phyloP scores from a whole-genome alignment of 306 rosid species.

The Cajanus cajan region DNA sequence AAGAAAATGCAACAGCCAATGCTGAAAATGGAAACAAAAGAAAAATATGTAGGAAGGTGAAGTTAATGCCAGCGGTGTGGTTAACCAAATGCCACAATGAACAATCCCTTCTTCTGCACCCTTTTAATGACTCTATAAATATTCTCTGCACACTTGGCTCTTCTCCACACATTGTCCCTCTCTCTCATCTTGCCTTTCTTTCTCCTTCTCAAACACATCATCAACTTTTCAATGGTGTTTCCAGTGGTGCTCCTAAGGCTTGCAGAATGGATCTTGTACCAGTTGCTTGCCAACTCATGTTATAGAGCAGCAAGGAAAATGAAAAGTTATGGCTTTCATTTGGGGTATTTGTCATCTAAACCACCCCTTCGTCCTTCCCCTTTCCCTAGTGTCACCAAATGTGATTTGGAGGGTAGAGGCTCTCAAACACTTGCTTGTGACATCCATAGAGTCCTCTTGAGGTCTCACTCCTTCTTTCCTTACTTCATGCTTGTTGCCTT shows the following conservation, averaged over 20 bases:
- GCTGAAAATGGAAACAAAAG: background rate
- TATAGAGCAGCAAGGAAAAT: slow-evolving; percentile 70
- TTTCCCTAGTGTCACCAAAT: slow-evolving; percentile 54
- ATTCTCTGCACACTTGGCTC: slow-evolving; percentile 33
- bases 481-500: slow-evolving; percentile 90
- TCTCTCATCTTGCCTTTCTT: background rate
- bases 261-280: slow-evolving; percentile 55
- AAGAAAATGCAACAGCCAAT: background rate
- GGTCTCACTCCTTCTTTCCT: slow-evolving; percentile 67
- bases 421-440: slow-evolving; percentile 57
- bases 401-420: slow-evolving; percentile 45
- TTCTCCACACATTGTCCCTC: slow-evolving; percentile 17
- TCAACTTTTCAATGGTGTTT: slow-evolving; percentile 36
- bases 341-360: slow-evolving; percentile 36
- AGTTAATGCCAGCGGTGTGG: slow-evolving; percentile 65
- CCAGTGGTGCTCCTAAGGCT: slow-evolving; percentile 57
- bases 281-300: slow-evolving; percentile 62
- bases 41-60: slow-evolving; percentile 4
- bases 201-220: background rate
- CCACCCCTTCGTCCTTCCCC: slow-evolving; percentile 34
- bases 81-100: slow-evolving; percentile 60
- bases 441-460: slow-evolving; percentile 51
- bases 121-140: slow-evolving; percentile 53
- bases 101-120: slow-evolving; percentile 30
- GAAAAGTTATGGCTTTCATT: slow-evolving; percentile 48